These are phyloP conservation scores for Epichloe baconii DNA, from an alignment of 2,329 filamentous ascomycete genomes.

Conservation along the genomic window DNA sequence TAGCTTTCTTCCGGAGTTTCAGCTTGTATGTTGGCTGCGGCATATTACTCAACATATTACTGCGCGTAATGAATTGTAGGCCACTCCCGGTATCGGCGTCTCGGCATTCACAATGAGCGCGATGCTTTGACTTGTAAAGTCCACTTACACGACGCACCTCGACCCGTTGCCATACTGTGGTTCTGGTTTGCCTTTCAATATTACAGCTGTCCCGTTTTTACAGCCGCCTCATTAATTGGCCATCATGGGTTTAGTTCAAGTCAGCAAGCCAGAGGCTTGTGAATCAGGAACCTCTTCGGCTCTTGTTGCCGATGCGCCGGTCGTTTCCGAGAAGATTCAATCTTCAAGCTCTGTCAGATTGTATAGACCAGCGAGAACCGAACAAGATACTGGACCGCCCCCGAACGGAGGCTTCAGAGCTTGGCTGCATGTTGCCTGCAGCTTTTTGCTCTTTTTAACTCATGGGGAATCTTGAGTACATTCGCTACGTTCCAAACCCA, in stretches of 20 bases:
- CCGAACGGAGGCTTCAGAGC: not conserved
- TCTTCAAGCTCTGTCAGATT: not conserved
- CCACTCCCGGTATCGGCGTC: not conserved
- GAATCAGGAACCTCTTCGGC: not conserved
- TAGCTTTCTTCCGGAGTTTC: no score
- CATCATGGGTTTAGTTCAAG: not conserved
- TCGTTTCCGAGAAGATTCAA: not conserved
- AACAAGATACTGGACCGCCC: no score
- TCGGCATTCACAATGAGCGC: not conserved
- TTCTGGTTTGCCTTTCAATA: no score
- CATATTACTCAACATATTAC: no score
- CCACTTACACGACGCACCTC: no score
- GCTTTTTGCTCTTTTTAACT: slow-evolving; percentile 2
- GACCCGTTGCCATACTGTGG: no score
- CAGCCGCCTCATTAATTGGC: no score
- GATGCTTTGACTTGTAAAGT: not conserved
- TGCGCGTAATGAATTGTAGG: no score
- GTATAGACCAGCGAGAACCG: not conserved
- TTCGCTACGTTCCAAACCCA: slow-evolving; percentile 34
- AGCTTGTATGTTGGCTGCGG: no score
- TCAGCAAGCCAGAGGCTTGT: not conserved
- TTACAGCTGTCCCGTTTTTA: no score
- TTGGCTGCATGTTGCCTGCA: slow-evolving; percentile 6
- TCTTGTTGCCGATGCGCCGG: not conserved
- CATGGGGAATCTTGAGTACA: slow-evolving; percentile 25